Percentiles rank a stretch among this genome's conserved stretches.
These are phyloP conservation scores for Arachnopeziza araneosa DNA, from an alignment of 2,329 filamentous ascomycete species.

Conservation along the genomic window DNA sequence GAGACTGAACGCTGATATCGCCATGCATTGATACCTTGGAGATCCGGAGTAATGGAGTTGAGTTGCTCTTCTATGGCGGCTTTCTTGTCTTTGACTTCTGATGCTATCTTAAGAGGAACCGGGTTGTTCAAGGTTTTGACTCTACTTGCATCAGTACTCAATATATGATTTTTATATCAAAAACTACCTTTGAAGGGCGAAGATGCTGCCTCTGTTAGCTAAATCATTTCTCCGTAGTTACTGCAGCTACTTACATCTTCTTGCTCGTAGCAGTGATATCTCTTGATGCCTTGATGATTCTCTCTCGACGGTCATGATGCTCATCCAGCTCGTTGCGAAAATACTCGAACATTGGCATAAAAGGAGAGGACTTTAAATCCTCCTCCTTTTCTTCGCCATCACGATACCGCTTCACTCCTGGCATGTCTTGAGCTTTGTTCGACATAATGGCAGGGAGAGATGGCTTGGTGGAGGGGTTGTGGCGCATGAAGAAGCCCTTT, in stretches of 20 bases:
- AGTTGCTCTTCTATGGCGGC: constrained; percentile 68
- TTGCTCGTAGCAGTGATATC: constrained; percentile 94
- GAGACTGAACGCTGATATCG: constrained; percentile 77
- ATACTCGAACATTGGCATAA: constrained; percentile 72
- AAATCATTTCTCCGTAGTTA: not conserved
- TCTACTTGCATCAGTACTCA: constrained; percentile 36
- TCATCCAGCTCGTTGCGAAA: constrained; percentile 88
- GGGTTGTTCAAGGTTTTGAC: constrained; percentile 56
- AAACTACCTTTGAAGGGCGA: constrained; percentile 70
- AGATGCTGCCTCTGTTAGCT: constrained; percentile 54
- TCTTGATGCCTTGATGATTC: constrained; percentile 82
- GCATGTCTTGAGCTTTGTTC: not conserved
- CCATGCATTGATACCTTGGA: constrained; percentile 72
- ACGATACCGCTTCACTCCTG: not conserved
- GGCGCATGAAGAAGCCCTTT: not conserved
- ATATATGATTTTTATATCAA: constrained; percentile 2
- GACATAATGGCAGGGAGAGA: not conserved
- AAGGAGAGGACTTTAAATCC: constrained; percentile 33
- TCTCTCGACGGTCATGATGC: constrained; percentile 88
- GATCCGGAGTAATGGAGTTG: constrained; percentile 60
- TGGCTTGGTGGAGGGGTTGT: not conserved
- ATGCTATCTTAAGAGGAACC: constrained; percentile 62
- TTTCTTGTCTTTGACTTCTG: constrained; percentile 65
- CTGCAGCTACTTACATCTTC: constrained; percentile 68
- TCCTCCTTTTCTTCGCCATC: constrained; percentile 28